Evolutionary conservation across 2,329 filamentous ascomycete genomes (phyloP).

Genomic region (Penicillium sp.): DNA sequence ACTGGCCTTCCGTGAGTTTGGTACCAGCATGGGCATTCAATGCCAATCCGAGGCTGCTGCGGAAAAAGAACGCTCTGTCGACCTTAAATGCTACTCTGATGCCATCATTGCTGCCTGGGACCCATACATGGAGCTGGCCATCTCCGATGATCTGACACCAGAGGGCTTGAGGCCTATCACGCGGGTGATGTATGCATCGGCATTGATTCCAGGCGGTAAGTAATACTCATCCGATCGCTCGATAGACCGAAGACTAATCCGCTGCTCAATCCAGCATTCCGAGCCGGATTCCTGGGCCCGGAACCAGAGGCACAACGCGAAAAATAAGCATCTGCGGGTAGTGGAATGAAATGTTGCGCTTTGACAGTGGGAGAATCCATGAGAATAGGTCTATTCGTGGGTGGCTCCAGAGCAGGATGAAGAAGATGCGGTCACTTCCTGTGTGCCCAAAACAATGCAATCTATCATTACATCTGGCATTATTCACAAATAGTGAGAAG

Average conservation of each 20-base stretch:
- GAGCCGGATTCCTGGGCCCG: conserved; percentile 34
- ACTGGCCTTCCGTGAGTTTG: conserved; percentile 55
- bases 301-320: conserved; percentile 24
- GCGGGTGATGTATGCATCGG: conserved; percentile 56
- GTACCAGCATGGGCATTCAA: conserved; percentile 49
- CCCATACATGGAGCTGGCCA: conserved; percentile 37
- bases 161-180: conserved; percentile 53
- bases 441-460: conserved; percentile 1
- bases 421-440: neutral
- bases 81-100: conserved; percentile 34
- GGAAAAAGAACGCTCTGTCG: conserved; percentile 34
- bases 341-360: neutral
- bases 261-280: conserved; percentile 31
- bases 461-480: conserved; percentile 13
- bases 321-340: neutral
- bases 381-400: neutral
- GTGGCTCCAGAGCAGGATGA: neutral
- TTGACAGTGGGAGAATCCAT: neutral
- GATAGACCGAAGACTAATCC: neutral
- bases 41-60: conserved; percentile 37
- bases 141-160: conserved; percentile 32
- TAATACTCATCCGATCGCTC: conserved; percentile 1
- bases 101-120: conserved; percentile 40
- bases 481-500: conserved; percentile 10
- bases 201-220: conserved; percentile 55